These are phyloP conservation scores for Streptanthus diversifolius DNA, from an alignment of 345 rosid genomes.

Conservation along the genomic window DNA sequence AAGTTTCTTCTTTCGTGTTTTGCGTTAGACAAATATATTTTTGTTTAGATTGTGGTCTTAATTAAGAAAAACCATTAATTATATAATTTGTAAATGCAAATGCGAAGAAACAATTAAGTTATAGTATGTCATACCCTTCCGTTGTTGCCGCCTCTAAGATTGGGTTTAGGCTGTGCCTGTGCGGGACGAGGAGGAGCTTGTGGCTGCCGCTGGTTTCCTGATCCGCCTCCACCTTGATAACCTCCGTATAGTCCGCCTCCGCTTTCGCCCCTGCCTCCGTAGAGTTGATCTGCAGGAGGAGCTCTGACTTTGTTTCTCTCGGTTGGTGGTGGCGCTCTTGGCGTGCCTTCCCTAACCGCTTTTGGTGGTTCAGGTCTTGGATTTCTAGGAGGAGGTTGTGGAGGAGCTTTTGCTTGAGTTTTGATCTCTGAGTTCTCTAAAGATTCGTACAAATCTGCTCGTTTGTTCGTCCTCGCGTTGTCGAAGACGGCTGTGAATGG, in stretches of 20 bases:
- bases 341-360: not conserved
- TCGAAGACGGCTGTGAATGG: constrained; percentile 37
- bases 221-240: constrained; percentile 19
- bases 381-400: constrained; percentile 24
- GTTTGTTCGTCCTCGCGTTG: constrained; percentile 33
- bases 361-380: constrained; percentile 23
- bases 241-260: constrained; percentile 21
- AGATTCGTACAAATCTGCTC: constrained; percentile 27
- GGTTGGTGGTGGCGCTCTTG: constrained; percentile 31
- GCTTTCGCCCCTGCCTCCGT: not conserved
- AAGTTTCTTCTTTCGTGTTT: not conserved
- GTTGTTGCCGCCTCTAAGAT: constrained; percentile 14
- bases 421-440: constrained; percentile 13
- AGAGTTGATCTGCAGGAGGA: constrained; percentile 46
- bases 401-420: constrained; percentile 7
- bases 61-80: not conserved
- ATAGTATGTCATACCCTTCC: constrained; percentile 25
- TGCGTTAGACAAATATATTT: not conserved
- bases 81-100: not conserved
- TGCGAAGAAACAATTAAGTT: not conserved
- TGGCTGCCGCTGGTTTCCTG: constrained; percentile 19
- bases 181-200: constrained; percentile 16
- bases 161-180: constrained; percentile 15
- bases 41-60: not conserved
- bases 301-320: constrained; percentile 46